phyloP scores from a whole-genome alignment of 495 filamentous ascomycete genomes.

The Cenococcum geophilum region DNA sequence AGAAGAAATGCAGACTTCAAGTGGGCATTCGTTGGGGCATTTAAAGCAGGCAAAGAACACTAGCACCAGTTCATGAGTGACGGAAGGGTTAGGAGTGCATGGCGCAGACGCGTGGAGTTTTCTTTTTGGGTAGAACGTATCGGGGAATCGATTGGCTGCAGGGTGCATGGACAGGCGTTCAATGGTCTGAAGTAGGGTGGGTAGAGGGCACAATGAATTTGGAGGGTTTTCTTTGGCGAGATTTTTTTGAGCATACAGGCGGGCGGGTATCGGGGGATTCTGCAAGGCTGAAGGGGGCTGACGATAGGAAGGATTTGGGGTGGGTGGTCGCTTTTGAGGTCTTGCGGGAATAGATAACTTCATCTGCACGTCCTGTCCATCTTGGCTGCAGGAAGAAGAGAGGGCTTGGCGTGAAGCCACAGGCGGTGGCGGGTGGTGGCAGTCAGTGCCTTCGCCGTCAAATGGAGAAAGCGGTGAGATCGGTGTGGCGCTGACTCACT shows the following conservation, averaged over 20 bases:
- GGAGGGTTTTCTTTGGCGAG: background rate
- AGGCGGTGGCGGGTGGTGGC: no score
- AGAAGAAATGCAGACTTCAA: conserved; percentile 23
- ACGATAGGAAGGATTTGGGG: no score
- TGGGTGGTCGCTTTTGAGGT: no score
- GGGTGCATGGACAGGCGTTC: conserved; percentile 1
- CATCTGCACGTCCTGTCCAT: no score
- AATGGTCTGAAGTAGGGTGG: background rate
- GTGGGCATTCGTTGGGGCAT: conserved; percentile 21
- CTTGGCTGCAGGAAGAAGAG: no score
- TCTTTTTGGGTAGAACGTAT: background rate
- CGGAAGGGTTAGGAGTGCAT: conserved; percentile 1
- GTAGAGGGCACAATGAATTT: background rate
- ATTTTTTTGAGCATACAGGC: no score
- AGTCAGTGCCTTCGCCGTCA: background rate
- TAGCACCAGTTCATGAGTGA: conserved; percentile 9
- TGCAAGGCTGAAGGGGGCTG: no score
- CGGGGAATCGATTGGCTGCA: background rate
- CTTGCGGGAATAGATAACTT: no score
- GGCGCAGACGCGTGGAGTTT: background rate
- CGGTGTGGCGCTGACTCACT: background rate
- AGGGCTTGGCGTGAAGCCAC: no score
- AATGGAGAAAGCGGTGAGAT: conserved; percentile 2
- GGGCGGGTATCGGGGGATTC: no score
- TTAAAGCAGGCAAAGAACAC: conserved; percentile 11